A percentile compares a stretch with the other conserved stretches of the same genome.
Conservation (phyloP, 78 protist genomes). For the Dictyostelium firmibasis region DNA sequence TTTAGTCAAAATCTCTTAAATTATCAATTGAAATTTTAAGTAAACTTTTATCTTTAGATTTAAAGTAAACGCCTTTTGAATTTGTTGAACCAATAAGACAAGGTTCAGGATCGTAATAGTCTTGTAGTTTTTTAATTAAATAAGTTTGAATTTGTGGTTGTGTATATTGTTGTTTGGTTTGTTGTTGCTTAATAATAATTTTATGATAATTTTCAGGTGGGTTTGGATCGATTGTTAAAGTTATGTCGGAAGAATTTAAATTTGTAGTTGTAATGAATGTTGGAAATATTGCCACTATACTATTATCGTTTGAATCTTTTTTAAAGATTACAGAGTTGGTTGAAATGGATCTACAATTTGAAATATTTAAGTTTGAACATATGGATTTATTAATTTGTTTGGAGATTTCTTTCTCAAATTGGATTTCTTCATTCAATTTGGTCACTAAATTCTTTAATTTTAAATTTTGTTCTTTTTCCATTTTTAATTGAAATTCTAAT, state of each 20-base stretch:
- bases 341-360: neutral
- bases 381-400: neutral
- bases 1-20: neutral
- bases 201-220: neutral
- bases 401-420: neutral
- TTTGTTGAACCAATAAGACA: neutral
- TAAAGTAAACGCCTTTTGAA: neutral
- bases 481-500: neutral
- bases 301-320: neutral
- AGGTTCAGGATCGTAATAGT: neutral
- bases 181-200: neutral
- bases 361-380: neutral
- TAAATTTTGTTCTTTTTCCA: neutral
- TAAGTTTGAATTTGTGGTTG: neutral
- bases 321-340: neutral
- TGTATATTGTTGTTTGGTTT: neutral
- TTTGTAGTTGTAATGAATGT: neutral
- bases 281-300: neutral
- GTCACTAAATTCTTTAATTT: neutral
- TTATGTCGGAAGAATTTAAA: neutral
- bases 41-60: neutral
- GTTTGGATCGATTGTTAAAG: neutral
- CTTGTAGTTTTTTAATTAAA: neutral
- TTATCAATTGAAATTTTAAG: neutral
- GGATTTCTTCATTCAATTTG: neutral